Percentiles rank a stretch among this genome's conserved stretches.
Conservation (phyloP, 345 rosid species). For the Eucalyptus melliodora region DNA sequence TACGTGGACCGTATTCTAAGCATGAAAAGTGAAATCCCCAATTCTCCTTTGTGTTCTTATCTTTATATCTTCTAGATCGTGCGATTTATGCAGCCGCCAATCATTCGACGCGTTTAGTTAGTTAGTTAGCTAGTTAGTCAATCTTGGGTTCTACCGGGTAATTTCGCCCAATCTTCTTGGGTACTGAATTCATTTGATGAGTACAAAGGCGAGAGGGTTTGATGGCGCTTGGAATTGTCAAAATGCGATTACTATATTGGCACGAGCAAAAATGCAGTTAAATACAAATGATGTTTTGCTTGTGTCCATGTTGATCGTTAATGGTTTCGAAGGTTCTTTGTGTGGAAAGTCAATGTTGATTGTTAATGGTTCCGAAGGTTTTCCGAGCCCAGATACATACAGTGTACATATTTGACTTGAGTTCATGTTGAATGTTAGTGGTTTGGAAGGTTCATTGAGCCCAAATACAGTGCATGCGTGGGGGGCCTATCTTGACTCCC, state of each 20-base stretch:
- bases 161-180: not conserved
- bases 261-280: not conserved
- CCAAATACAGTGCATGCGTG: not conserved
- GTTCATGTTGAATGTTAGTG: not conserved
- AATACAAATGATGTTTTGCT: not conserved
- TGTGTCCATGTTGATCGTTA: not conserved
- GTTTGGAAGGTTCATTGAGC: not conserved
- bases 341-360: not conserved
- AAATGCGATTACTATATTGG: not conserved
- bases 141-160: not conserved
- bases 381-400: not conserved
- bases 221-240: too few species aligned
- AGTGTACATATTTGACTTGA: not conserved
- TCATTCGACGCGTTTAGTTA: not conserved
- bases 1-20: not conserved
- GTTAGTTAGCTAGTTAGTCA: not conserved
- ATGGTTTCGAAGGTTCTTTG: not conserved
- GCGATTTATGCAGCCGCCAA: not conserved
- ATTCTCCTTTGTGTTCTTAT: too few species aligned
- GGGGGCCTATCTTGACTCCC: not conserved
- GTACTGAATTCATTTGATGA: not conserved
- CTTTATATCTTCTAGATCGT: not conserved
- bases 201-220: not conserved
- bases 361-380: not conserved
- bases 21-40: not conserved